Conservation (phyloP, 106 monocot species). For the Posidonia australis region DNA sequence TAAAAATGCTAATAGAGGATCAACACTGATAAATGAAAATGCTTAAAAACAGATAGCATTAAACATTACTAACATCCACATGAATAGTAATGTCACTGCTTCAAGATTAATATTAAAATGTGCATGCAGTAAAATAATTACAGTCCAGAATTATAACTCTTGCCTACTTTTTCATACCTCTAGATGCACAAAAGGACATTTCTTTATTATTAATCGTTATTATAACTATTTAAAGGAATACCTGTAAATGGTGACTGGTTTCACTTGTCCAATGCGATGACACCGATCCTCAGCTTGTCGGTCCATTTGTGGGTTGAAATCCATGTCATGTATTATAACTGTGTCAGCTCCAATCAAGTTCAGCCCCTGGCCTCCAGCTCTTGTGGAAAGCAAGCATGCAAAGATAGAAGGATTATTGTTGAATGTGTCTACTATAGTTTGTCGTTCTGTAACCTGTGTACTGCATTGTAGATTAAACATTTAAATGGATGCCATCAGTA, state of each 20-base stretch:
- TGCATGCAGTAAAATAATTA: too few relatives aligned
- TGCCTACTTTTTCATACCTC: too few relatives aligned
- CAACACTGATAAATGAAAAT: too few relatives aligned
- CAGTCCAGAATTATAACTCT: too few relatives aligned
- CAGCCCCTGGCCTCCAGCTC: conserved; percentile 95
- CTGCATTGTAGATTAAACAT: conserved; percentile 26
- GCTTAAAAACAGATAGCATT: too few relatives aligned
- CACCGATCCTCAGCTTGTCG: conserved; percentile 96
- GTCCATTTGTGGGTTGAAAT: conserved; percentile 98
- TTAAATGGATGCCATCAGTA: background rate
- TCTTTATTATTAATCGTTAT: background rate
- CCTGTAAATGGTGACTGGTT: conserved; percentile 92
- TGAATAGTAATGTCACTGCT: too few relatives aligned
- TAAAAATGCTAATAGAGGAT: too few relatives aligned
- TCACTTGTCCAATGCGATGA: conserved; percentile 89
- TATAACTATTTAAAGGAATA: conserved; percentile 6
- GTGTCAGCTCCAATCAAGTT: conserved; percentile 98
- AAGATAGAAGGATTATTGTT: conserved; percentile 84
- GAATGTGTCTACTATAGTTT: conserved; percentile 88
- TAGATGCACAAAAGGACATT: background rate
- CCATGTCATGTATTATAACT: conserved; percentile 99
- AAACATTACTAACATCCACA: too few relatives aligned
- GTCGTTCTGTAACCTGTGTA: conserved; percentile 82
- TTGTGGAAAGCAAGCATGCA: conserved; percentile 93
- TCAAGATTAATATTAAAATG: too few relatives aligned